phyloP scores from a whole-genome alignment of 2,329 filamentous ascomycete genomes.

The Phyllosticta citrichinensis region DNA sequence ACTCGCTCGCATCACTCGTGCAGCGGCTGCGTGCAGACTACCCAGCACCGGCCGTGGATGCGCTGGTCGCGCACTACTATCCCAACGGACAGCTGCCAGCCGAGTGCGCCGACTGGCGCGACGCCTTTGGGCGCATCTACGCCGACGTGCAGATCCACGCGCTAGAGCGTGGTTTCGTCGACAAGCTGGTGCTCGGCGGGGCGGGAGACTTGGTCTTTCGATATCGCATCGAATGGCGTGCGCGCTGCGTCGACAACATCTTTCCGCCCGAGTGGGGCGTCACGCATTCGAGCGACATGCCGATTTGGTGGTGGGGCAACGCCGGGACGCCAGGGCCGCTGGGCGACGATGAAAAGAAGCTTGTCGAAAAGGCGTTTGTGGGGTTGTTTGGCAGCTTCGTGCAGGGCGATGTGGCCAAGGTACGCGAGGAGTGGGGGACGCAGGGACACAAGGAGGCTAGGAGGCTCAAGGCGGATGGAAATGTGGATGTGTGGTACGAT shows the following conservation, averaged over 20 bases:
- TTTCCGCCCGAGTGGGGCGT: slow-evolving; percentile 41
- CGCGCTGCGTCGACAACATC: slow-evolving; percentile 34
- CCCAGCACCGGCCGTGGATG: slow-evolving; percentile 32
- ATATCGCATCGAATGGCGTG: slow-evolving; percentile 46
- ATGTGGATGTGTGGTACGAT: slow-evolving; percentile 38
- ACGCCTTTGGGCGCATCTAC: slow-evolving; percentile 46
- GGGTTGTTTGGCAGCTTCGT: slow-evolving; percentile 31
- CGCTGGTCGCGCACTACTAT: slow-evolving; percentile 33
- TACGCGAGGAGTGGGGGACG: slow-evolving; percentile 27
- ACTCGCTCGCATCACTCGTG: slow-evolving; percentile 33
- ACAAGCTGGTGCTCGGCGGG: slow-evolving; percentile 36
- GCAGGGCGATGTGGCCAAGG: slow-evolving; percentile 25
- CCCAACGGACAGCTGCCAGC: slow-evolving; percentile 29
- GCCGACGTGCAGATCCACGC: slow-evolving; percentile 47
- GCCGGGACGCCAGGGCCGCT: slow-evolving; percentile 17
- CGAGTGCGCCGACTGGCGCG: slow-evolving; percentile 36
- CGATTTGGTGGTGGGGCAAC: slow-evolving; percentile 48
- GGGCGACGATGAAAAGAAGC: slow-evolving; percentile 33
- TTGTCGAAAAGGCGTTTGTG: slow-evolving; percentile 30
- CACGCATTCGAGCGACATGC: slow-evolving; percentile 44
- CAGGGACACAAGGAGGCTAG: slow-evolving; percentile 29
- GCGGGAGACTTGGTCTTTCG: slow-evolving; percentile 30
- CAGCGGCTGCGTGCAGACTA: slow-evolving; percentile 44
- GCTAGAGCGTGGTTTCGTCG: slow-evolving; percentile 42
- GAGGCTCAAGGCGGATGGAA: slow-evolving; percentile 36